phyloP scores from a whole-genome alignment of 306 rosid genomes.

The Phaseolus lunatus region DNA sequence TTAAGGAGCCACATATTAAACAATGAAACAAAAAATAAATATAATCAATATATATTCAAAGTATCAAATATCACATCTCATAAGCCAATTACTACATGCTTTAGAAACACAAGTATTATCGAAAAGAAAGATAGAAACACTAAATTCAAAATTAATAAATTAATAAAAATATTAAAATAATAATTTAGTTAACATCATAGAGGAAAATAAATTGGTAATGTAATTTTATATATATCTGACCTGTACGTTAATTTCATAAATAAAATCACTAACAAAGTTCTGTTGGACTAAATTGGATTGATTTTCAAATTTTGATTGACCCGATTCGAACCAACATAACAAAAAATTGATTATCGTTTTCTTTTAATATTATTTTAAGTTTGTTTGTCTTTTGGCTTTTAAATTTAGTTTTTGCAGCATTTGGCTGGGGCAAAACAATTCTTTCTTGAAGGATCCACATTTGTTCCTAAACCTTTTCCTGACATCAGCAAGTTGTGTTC shows the following conservation, averaged over 20 bases:
- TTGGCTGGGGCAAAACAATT: background rate
- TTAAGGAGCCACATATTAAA: background rate
- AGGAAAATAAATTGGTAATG: background rate
- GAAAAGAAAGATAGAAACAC: background rate
- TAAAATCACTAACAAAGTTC: background rate
- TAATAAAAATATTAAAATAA: background rate
- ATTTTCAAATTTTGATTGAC: background rate
- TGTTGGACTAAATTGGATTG: background rate
- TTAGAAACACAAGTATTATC: background rate
- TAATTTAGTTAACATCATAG: background rate
- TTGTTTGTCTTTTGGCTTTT: background rate
- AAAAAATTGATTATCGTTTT: too few species aligned
- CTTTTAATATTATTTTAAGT: background rate
- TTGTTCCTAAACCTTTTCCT: background rate
- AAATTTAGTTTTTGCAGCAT: background rate
- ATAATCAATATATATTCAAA: background rate
- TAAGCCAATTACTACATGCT: background rate
- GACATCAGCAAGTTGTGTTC: conserved; percentile 23
- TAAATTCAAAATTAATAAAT: background rate
- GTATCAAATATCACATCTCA: background rate
- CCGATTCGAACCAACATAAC: too few species aligned
- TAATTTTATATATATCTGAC: too few species aligned
- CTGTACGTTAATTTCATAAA: too few species aligned
- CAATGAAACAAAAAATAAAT: background rate
- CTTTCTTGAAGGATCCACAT: conserved; percentile 1